Evolutionary conservation across 345 rosid genomes (phyloP).

Genomic region (Eucalyptus rudis): DNA sequence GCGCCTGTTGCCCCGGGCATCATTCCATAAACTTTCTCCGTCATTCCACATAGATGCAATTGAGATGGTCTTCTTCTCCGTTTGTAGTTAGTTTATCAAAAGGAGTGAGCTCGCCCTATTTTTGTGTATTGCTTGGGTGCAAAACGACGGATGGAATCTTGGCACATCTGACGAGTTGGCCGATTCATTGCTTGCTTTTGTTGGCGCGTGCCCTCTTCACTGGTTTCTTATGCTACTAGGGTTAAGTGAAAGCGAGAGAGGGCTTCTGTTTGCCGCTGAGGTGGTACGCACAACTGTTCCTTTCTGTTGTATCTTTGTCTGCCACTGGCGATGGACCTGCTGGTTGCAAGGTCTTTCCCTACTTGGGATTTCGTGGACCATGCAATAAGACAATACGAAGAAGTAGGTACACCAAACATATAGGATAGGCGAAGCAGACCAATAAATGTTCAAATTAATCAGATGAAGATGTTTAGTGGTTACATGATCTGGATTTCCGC

Average conservation of each 20-base stretch:
- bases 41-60: background rate
- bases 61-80: background rate
- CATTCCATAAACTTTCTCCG: background rate
- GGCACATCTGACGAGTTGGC: background rate
- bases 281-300: background rate
- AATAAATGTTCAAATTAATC: background rate
- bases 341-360: background rate
- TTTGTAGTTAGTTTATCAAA: background rate
- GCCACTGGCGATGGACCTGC: background rate
- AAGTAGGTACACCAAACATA: background rate
- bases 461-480: background rate
- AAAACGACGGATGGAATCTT: background rate
- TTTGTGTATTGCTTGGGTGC: background rate
- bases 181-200: background rate
- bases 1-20: background rate
- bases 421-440: background rate
- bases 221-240: background rate
- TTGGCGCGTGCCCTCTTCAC: background rate
- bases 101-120: background rate
- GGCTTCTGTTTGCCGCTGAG: background rate
- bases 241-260: background rate
- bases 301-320: background rate
- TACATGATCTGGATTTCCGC: background rate
- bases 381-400: background rate
- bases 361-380: background rate